Conservation (phyloP, 1,139 yeast species). For the Saccharomyces hybrid region DNA sequence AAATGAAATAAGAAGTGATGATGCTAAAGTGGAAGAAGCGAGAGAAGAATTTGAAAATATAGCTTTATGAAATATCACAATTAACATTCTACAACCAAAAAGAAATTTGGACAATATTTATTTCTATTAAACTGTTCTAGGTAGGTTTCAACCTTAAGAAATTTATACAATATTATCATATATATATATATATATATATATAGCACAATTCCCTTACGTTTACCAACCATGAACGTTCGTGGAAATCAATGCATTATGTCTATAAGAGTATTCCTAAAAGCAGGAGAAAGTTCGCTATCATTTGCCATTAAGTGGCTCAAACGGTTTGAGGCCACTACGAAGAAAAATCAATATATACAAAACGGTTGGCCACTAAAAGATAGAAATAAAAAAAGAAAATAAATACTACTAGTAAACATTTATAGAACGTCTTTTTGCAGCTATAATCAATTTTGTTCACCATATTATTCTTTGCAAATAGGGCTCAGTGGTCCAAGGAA, state of each 20-base stretch:
- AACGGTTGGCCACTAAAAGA: not conserved
- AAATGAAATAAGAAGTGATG: conserved; percentile 3
- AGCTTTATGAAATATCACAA: conserved; percentile 2
- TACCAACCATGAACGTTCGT: not conserved
- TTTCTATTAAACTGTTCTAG: not conserved
- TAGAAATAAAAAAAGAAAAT: not conserved
- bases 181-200: not conserved
- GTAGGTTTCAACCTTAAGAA: not conserved
- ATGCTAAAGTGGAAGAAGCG: conserved; percentile 3
- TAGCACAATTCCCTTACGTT: not conserved
- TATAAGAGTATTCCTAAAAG: not conserved
- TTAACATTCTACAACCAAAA: conserved; percentile 1
- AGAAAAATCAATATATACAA: not conserved
- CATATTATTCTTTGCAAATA: conserved; percentile 76
- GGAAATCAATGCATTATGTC: not conserved
- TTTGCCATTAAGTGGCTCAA: not conserved
- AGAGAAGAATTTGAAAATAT: conserved; percentile 5
- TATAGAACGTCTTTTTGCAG: not conserved
- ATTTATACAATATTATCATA: not conserved
- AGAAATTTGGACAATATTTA: not conserved
- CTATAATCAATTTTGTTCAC: conserved; percentile 36
- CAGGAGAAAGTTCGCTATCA: not conserved
- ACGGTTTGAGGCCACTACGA: not conserved
- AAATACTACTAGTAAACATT: not conserved
- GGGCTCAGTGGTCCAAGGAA: conserved; percentile 60